phyloP scores from a whole-genome alignment of 2,329 filamentous ascomycete species.

The Sordariomycetes sp. region DNA sequence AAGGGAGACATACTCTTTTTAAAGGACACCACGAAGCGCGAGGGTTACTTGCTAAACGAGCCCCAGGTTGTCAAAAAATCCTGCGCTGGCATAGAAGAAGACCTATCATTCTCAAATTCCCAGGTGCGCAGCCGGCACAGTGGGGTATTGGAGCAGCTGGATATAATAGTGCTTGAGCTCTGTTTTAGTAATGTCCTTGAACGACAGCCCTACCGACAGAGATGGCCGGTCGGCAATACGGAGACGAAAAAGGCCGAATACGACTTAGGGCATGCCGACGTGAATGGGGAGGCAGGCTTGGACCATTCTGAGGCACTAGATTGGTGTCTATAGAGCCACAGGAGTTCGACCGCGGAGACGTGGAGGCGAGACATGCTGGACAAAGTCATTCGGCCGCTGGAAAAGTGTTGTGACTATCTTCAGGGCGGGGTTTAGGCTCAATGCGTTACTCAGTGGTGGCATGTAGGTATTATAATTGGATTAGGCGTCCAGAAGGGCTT shows the following conservation, averaged over 20 bases:
- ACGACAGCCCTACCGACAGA: constrained; percentile 17
- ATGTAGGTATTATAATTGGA: too few relatives aligned
- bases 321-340: constrained; percentile 1
- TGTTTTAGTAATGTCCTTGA: constrained; percentile 2
- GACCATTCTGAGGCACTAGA: constrained; percentile 4
- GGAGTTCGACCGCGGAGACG: background rate
- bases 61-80: background rate
- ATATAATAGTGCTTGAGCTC: constrained; percentile 3
- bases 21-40: background rate
- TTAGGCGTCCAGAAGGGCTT: too few relatives aligned
- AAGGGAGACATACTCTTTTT: constrained; percentile 8
- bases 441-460: too few relatives aligned
- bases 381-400: background rate
- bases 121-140: too few relatives aligned
- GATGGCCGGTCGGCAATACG: constrained; percentile 21
- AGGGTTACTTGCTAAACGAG: background rate
- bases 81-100: background rate
- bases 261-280: constrained; percentile 4
- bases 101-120: background rate
- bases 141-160: background rate
- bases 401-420: background rate
- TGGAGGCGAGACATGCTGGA: background rate
- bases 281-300: constrained; percentile 1
- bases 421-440: too few relatives aligned
- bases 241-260: background rate